Conservation (phyloP, 495 filamentous ascomycete species). For the Baudoinia panamericana region DNA sequence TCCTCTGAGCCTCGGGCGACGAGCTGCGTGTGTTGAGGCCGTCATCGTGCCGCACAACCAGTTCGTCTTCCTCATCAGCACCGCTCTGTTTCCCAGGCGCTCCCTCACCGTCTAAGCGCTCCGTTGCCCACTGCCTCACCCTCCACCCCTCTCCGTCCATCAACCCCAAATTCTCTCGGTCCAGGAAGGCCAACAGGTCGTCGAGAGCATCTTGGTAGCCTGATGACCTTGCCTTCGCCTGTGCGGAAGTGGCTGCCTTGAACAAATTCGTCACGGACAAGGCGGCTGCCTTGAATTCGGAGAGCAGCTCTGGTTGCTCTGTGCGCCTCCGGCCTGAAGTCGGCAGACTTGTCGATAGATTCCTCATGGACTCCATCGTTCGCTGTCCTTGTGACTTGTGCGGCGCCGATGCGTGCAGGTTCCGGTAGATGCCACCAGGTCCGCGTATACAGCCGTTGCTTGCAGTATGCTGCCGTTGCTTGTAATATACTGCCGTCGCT, state of each 20-base stretch:
- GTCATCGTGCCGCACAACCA: slow-evolving; percentile 2
- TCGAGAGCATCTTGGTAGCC: slow-evolving; percentile 94
- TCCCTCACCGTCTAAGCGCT: slow-evolving; percentile 53
- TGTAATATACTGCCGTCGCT: no score
- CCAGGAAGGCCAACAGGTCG: slow-evolving; percentile 71
- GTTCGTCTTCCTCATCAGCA: slow-evolving; percentile 22
- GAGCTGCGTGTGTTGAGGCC: slow-evolving; percentile 28
- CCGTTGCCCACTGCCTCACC: slow-evolving; percentile 73
- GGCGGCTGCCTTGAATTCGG: slow-evolving; percentile 82
- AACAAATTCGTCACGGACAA: slow-evolving; percentile 93
- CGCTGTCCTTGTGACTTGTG: background rate
- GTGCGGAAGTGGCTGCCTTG: slow-evolving; percentile 68
- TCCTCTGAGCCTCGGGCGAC: slow-evolving; percentile 48
- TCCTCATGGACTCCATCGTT: slow-evolving; percentile 69
- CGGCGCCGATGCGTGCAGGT: background rate
- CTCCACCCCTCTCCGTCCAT: slow-evolving; percentile 68
- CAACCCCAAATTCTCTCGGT: slow-evolving; percentile 63
- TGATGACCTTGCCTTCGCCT: slow-evolving; percentile 55
- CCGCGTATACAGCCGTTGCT: no score
- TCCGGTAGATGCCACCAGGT: no score
- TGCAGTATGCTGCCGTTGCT: no score
- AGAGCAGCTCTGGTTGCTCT: slow-evolving; percentile 45
- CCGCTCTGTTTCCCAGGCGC: slow-evolving; percentile 45
- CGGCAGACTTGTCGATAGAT: slow-evolving; percentile 52
- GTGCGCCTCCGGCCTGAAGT: slow-evolving; percentile 29